Percentiles rank a stretch among this genome's conserved stretches.
Conservation (phyloP, 2,329 filamentous ascomycete species). For the Talaromyces islandicus region DNA sequence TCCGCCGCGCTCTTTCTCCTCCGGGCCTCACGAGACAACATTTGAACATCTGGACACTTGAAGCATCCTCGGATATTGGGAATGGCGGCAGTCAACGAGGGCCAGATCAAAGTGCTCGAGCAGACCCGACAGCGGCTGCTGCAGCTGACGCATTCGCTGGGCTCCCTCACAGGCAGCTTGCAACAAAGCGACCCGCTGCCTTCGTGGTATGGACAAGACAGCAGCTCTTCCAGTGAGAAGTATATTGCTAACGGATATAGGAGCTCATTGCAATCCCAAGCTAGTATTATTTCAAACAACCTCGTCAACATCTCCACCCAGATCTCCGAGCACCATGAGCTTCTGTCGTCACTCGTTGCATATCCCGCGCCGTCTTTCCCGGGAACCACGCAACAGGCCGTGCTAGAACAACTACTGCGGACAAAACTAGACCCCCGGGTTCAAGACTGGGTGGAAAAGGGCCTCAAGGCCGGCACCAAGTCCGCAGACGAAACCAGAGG, state of each 20-base stretch:
- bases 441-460: slow-evolving; percentile 65
- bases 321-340: slow-evolving; percentile 58
- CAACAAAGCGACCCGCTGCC: slow-evolving; percentile 61
- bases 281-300: slow-evolving; percentile 65
- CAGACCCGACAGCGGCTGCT: slow-evolving; percentile 62
- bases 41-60: background rate
- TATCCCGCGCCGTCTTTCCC: slow-evolving; percentile 73
- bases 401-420: slow-evolving; percentile 65
- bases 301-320: slow-evolving; percentile 61
- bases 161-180: slow-evolving; percentile 57
- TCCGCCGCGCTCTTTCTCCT: background rate
- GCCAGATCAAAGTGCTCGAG: slow-evolving; percentile 59
- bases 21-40: no score
- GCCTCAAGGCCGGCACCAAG: slow-evolving; percentile 39
- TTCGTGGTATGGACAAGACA: slow-evolving; percentile 48
- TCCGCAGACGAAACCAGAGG: slow-evolving; percentile 12
- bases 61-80: background rate
- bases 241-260: slow-evolving; percentile 33
- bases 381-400: slow-evolving; percentile 55
- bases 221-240: background rate
- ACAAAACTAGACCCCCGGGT: slow-evolving; percentile 78
- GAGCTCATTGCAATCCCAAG: slow-evolving; percentile 65
- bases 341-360: slow-evolving; percentile 64
- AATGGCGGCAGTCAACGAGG: slow-evolving; percentile 34
- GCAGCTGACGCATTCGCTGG: slow-evolving; percentile 64